These are phyloP conservation scores for Vitis labrusca DNA, from an alignment of 164 flowering plant genomes.

Conservation along the genomic window DNA sequence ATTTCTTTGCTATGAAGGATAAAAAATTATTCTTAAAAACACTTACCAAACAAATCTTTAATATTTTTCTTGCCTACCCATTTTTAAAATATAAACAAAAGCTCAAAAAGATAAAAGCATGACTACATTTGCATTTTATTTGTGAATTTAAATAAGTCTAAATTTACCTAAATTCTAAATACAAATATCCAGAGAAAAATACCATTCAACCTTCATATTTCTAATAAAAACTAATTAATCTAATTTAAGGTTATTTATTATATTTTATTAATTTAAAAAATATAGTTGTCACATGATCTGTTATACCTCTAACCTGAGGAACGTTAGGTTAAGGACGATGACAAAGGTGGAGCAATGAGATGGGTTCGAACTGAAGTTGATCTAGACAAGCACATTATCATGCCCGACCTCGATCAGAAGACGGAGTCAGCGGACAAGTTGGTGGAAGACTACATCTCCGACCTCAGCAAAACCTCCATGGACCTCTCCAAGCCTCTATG, in stretches of 20 bases:
- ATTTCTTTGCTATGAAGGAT: no score
- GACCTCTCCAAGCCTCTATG: slow-evolving; percentile 60
- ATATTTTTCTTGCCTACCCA: background rate
- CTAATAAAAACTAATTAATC: background rate
- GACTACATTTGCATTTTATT: no score
- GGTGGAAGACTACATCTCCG: slow-evolving; percentile 49
- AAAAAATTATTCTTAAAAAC: no score
- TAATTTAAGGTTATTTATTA: no score
- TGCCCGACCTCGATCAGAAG: slow-evolving; percentile 34
- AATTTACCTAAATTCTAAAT: no score
- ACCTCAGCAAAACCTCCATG: slow-evolving; percentile 34
- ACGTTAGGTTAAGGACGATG: slow-evolving; percentile 33
- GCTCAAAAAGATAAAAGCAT: no score
- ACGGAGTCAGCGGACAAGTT: slow-evolving; percentile 37
- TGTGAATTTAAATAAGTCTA: no score
- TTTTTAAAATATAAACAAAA: no score
- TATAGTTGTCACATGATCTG: no score
- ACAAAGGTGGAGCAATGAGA: slow-evolving; percentile 22
- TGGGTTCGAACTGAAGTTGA: slow-evolving; percentile 51
- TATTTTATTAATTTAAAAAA: no score
- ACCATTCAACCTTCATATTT: background rate
- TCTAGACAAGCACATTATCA: slow-evolving; percentile 41
- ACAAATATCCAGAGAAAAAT: no score
- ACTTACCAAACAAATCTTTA: background rate
- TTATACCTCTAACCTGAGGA: no score